phyloP scores from a whole-genome alignment of 495 filamentous ascomycete genomes.

The Clavariopsis aquatica region DNA sequence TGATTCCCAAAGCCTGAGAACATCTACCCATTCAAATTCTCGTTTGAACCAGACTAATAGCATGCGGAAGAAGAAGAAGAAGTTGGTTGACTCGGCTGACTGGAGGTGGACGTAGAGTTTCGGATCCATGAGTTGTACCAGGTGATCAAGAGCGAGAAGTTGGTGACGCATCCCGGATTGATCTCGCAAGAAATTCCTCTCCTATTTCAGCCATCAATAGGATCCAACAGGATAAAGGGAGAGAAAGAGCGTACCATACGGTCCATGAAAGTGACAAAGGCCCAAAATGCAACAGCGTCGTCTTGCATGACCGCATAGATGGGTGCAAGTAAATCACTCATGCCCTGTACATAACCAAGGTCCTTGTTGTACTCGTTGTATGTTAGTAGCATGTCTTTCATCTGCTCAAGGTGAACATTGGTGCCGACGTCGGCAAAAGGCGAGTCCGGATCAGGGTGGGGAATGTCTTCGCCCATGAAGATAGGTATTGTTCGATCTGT shows the following conservation, averaged over 20 bases:
- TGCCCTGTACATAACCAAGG: constrained; percentile 95
- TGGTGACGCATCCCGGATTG: constrained; percentile 94
- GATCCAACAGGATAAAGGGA: neutral
- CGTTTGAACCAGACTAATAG: constrained; percentile 97
- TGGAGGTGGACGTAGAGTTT: constrained; percentile 89
- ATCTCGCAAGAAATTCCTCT: constrained; percentile 94
- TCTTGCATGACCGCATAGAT: constrained; percentile 97
- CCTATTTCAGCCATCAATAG: constrained; percentile 46
- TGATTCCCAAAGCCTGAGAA: constrained; percentile 86
- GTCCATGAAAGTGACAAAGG: constrained; percentile 93
- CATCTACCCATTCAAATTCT: constrained; percentile 86
- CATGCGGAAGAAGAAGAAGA: constrained; percentile 99
- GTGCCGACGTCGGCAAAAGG: constrained; percentile 89
- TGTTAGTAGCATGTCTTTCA: constrained; percentile 98
- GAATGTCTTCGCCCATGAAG: constrained; percentile 93
- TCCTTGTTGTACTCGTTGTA: constrained; percentile 97
- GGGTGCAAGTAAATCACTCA: constrained; percentile 94
- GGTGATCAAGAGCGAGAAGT: constrained; percentile 84
- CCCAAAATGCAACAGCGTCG: constrained; percentile 96
- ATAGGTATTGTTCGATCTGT: constrained; percentile 91
- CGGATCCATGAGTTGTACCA: constrained; percentile 95
- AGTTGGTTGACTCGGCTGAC: constrained; percentile 90
- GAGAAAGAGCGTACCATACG: constrained; percentile 64
- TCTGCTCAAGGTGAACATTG: constrained; percentile 95
- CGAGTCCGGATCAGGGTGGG: constrained; percentile 96